Conservation (phyloP, 179 eudicot genomes). For the Pouteria campechiana region DNA sequence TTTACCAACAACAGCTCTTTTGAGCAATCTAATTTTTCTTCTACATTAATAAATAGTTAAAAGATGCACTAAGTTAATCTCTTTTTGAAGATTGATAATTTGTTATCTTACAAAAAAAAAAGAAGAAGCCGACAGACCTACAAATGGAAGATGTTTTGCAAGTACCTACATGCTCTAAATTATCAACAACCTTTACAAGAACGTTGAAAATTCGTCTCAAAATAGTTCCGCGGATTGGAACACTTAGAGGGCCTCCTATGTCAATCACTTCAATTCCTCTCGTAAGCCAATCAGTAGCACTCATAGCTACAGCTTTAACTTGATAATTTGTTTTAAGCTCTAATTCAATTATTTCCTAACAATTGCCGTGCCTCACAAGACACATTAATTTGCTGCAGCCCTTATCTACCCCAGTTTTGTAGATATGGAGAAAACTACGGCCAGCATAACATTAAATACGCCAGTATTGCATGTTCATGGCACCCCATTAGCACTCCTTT, state of each 20-base stretch:
- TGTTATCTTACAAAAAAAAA: background rate
- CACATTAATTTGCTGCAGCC: slow-evolving; percentile 1
- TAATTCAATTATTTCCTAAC: slow-evolving; percentile 5
- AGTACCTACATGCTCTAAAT: slow-evolving; percentile 3
- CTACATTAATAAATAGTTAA: slow-evolving; percentile 4
- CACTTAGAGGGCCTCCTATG: slow-evolving; percentile 1
- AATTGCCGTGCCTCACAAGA: slow-evolving; percentile 2
- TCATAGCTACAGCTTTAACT: slow-evolving; percentile 6
- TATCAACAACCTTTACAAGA: background rate
- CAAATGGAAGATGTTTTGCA: background rate
- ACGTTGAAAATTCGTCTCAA: slow-evolving; percentile 1
- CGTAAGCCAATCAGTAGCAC: slow-evolving; percentile 3
- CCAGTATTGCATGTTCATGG: too few relatives aligned
- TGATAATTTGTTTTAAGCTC: too few relatives aligned
- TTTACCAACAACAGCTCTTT: slow-evolving; percentile 10
- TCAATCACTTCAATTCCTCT: slow-evolving; percentile 2
- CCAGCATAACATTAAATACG: too few relatives aligned
- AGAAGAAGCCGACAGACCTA: background rate
- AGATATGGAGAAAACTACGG: too few relatives aligned
- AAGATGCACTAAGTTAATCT: slow-evolving; percentile 6
- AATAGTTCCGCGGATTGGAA: background rate
- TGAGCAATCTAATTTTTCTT: slow-evolving; percentile 6
- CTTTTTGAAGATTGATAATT: slow-evolving; percentile 3
- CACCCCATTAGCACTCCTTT: too few relatives aligned
- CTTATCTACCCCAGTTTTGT: too few relatives aligned